Percentiles rank a stretch among this genome's conserved stretches.
Evolutionary conservation across 352 stramenopile species (phyloP).

Genomic region (Globisporangium nagaii): DNA sequence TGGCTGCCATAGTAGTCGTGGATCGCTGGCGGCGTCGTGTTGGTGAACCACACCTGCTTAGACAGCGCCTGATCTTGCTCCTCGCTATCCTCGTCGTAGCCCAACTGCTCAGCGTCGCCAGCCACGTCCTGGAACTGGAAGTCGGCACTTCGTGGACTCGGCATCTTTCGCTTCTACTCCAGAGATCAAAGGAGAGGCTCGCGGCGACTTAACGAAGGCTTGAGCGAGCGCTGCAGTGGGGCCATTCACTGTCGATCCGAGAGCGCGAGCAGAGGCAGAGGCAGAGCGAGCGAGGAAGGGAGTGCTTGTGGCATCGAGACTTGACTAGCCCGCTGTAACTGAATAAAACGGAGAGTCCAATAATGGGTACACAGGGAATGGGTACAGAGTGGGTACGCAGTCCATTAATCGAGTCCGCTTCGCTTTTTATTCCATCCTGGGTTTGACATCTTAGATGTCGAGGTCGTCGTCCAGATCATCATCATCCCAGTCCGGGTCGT

Average conservation of each 20-base stretch:
- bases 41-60: slow-evolving; percentile 7
- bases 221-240: not conserved
- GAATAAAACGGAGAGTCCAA: too few relatives aligned
- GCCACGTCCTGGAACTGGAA: not conserved
- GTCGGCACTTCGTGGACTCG: not conserved
- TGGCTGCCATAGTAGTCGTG: not conserved
- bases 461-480: slow-evolving; percentile 57
- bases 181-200: not conserved
- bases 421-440: too few relatives aligned
- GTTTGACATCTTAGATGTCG: slow-evolving; percentile 23
- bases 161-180: not conserved
- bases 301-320: too few relatives aligned
- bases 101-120: not conserved
- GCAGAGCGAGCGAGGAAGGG: too few relatives aligned
- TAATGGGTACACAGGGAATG: too few relatives aligned
- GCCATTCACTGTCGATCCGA: not conserved
- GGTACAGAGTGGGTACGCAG: too few relatives aligned
- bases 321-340: too few relatives aligned
- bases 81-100: not conserved
- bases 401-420: too few relatives aligned
- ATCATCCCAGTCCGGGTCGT: slow-evolving; percentile 73
- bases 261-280: not conserved
- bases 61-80: not conserved
- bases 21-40: not conserved
- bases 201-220: not conserved